Percentiles rank a stretch among this genome's conserved stretches.
Evolutionary conservation across 2,329 filamentous ascomycete genomes (phyloP).

Genomic region (Verticillium albo-atrum): DNA sequence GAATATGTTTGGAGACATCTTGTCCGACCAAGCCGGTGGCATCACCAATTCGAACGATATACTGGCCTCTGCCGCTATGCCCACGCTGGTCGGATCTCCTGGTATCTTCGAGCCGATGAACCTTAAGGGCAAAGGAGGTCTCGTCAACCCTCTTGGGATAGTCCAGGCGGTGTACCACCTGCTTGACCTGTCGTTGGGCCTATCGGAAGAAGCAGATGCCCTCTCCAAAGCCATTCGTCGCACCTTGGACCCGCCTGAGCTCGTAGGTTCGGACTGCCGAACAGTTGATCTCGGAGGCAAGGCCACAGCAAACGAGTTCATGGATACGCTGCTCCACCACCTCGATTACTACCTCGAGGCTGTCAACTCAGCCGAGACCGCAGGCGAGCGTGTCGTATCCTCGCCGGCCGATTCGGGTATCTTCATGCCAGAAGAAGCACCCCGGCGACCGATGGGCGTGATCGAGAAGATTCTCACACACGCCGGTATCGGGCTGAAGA

Average conservation of each 20-base stretch:
- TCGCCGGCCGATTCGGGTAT: not conserved
- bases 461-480: slow-evolving; percentile 40
- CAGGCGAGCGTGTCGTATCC: not conserved
- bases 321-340: slow-evolving; percentile 7
- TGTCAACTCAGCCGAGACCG: slow-evolving; percentile 7
- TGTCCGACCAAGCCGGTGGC: slow-evolving; percentile 17
- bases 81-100: not conserved
- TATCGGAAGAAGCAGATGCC: slow-evolving; percentile 5
- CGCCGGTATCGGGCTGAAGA: slow-evolving; percentile 24
- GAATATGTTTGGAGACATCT: slow-evolving; percentile 20
- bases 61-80: slow-evolving; percentile 7
- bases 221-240: slow-evolving; percentile 10
- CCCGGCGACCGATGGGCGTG: slow-evolving; percentile 29
- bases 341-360: slow-evolving; percentile 11
- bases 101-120: slow-evolving; percentile 13
- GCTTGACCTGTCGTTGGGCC: slow-evolving; percentile 6
- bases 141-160: slow-evolving; percentile 6
- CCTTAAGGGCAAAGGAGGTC: not conserved
- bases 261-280: slow-evolving; percentile 8
- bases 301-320: slow-evolving; percentile 4
- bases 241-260: slow-evolving; percentile 9
- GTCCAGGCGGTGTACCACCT: slow-evolving; percentile 8
- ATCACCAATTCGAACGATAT: slow-evolving; percentile 10
- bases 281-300: slow-evolving; percentile 9
- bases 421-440: not conserved